Conservation (phyloP, 305 asterid genomes). For the Fraxinus albicans region DNA sequence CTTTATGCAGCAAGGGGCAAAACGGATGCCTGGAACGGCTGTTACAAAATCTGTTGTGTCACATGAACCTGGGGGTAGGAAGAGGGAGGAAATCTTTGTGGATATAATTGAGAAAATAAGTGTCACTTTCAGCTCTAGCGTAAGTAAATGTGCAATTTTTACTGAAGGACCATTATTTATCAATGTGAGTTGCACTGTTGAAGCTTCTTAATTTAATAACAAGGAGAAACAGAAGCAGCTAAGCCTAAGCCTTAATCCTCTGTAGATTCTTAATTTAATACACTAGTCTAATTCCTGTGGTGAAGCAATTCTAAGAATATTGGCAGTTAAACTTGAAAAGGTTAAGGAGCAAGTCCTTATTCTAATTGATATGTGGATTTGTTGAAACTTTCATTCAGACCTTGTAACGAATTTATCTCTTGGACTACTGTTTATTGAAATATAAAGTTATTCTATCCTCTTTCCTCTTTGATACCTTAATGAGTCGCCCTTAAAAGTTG, state of each 20-base stretch:
- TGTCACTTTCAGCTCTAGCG: conserved; percentile 95
- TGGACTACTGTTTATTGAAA: background rate
- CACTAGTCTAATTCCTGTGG: background rate
- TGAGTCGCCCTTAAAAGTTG: background rate
- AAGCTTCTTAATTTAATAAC: background rate
- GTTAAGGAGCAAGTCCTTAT: background rate
- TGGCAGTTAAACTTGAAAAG: background rate
- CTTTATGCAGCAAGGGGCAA: conserved; percentile 86
- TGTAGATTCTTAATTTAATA: background rate
- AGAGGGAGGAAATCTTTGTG: conserved; percentile 93
- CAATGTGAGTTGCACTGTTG: background rate
- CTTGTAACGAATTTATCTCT: background rate
- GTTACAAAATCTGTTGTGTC: conserved; percentile 97
- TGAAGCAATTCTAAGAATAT: background rate
- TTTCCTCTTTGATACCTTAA: background rate
- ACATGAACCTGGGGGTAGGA: conserved; percentile 90
- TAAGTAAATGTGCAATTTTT: conserved; percentile 28
- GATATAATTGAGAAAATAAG: conserved; percentile 98
- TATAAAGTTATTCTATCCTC: background rate
- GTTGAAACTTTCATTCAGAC: background rate
- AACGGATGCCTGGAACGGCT: conserved; percentile 99
- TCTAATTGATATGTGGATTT: background rate
- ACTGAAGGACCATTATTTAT: background rate
- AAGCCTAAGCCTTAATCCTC: background rate
- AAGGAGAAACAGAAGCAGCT: background rate